phyloP scores from a whole-genome alignment of 805 yeast genomes.

The Saturnispora silvae region DNA sequence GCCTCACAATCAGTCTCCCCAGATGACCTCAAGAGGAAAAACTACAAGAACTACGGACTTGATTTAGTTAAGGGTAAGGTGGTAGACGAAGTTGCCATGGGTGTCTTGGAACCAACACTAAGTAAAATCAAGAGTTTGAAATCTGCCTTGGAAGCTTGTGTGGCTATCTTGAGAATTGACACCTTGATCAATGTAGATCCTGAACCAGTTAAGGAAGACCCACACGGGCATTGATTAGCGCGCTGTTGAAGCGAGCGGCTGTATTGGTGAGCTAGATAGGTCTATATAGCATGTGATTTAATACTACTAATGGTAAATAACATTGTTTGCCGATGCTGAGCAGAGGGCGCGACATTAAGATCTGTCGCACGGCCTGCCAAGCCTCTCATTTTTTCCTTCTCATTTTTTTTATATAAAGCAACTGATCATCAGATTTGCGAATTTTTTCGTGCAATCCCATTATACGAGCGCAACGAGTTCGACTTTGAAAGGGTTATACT shows the following conservation, averaged over 20 bases:
- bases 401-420: not conserved
- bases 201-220: slow-evolving; percentile 84
- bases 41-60: slow-evolving; percentile 84
- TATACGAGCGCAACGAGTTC: slow-evolving; percentile 12
- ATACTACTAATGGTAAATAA: too few relatives aligned
- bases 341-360: too few relatives aligned
- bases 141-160: slow-evolving; percentile 95
- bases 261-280: too few relatives aligned
- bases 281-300: too few relatives aligned
- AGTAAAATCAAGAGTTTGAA: slow-evolving; percentile 88
- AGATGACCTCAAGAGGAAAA: slow-evolving; percentile 74
- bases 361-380: too few relatives aligned
- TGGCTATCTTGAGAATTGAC: slow-evolving; percentile 93
- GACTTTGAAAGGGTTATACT: not conserved
- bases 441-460: too few relatives aligned
- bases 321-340: too few relatives aligned
- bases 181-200: slow-evolving; percentile 98
- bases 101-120: slow-evolving; percentile 93
- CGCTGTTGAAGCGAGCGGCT: too few relatives aligned
- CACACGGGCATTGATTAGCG: slow-evolving; percentile 72
- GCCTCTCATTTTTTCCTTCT: too few relatives aligned
- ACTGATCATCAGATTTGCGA: not conserved
- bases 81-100: slow-evolving; percentile 71
- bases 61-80: slow-evolving; percentile 88
- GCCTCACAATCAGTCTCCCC: slow-evolving; percentile 81